A percentile compares a stretch with the other conserved stretches of the same genome.
These are phyloP conservation scores for Chaetothyriales sp. DNA, from an alignment of 2,329 filamentous ascomycete species.

Conservation along the genomic window DNA sequence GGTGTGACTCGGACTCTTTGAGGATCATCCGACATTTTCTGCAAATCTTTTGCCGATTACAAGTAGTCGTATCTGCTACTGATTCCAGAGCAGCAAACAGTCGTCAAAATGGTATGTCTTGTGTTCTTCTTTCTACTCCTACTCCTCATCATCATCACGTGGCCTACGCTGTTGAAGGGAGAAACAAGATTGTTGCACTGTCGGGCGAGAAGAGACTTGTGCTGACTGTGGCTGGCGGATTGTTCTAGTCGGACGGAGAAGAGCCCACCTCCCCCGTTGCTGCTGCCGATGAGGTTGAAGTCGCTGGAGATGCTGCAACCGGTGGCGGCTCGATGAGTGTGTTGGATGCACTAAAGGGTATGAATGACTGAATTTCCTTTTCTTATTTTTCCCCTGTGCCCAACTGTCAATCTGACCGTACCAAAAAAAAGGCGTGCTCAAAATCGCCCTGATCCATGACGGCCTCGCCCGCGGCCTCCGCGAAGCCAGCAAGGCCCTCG, in stretches of 20 bases:
- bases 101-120: slow-evolving; percentile 34
- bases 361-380: background rate
- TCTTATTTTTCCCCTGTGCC: background rate
- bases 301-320: slow-evolving; percentile 74
- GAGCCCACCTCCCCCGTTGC: slow-evolving; percentile 70
- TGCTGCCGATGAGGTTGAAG: slow-evolving; percentile 84
- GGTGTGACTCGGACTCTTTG: slow-evolving; percentile 30
- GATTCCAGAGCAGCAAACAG: slow-evolving; percentile 15
- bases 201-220: background rate
- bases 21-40: slow-evolving; percentile 39
- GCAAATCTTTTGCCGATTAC: slow-evolving; percentile 8
- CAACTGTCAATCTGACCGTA: background rate
- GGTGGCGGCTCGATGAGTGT: slow-evolving; percentile 73
- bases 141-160: too few species aligned
- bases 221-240: slow-evolving; percentile 13
- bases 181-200: background rate
- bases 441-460: slow-evolving; percentile 98
- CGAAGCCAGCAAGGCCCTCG: slow-evolving; percentile 96
- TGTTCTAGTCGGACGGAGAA: slow-evolving; percentile 95
- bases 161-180: background rate
- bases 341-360: slow-evolving; percentile 86
- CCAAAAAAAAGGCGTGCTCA: slow-evolving; percentile 54
- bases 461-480: slow-evolving; percentile 96
- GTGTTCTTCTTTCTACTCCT: background rate
- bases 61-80: slow-evolving; percentile 20